Conservation (phyloP, 805 yeast species). For the Kazachstania bromeliacearum region DNA sequence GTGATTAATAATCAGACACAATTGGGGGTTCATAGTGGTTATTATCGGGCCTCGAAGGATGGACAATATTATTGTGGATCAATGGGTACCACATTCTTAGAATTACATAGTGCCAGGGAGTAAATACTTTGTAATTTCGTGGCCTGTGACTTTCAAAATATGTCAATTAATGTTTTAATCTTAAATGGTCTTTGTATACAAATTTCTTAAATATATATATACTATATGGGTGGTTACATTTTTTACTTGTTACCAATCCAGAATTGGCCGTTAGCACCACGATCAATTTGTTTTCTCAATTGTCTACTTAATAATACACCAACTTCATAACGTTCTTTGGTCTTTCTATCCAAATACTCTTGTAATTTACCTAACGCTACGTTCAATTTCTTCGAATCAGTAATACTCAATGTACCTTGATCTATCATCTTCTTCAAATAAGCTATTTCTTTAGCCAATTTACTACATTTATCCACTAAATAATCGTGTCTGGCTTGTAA, state of each 20-base stretch:
- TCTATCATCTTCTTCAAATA: conserved; percentile 30
- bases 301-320: conserved; percentile 35
- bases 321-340: conserved; percentile 35
- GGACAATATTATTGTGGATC: too few relatives aligned
- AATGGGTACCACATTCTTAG: too few relatives aligned
- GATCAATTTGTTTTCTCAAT: conserved; percentile 33
- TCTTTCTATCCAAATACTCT: conserved; percentile 33
- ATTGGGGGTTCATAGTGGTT: too few relatives aligned
- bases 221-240: too few relatives aligned
- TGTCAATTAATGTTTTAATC: too few relatives aligned
- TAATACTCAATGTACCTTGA: conserved; percentile 31
- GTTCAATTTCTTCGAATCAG: conserved; percentile 32
- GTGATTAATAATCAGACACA: too few relatives aligned
- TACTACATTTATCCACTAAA: conserved; percentile 28
- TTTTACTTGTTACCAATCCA: conserved; percentile 26
- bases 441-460: conserved; percentile 32
- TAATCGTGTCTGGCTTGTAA: conserved; percentile 29
- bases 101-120: too few relatives aligned
- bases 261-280: conserved; percentile 34
- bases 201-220: too few relatives aligned
- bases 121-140: too few relatives aligned
- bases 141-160: too few relatives aligned
- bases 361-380: conserved; percentile 32
- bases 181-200: too few relatives aligned
- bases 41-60: too few relatives aligned